Evolutionary conservation across 257 asterid species (phyloP), one percentile per base, ranked within the genome.

Genomic region (Prunella vulgaris): DNA sequence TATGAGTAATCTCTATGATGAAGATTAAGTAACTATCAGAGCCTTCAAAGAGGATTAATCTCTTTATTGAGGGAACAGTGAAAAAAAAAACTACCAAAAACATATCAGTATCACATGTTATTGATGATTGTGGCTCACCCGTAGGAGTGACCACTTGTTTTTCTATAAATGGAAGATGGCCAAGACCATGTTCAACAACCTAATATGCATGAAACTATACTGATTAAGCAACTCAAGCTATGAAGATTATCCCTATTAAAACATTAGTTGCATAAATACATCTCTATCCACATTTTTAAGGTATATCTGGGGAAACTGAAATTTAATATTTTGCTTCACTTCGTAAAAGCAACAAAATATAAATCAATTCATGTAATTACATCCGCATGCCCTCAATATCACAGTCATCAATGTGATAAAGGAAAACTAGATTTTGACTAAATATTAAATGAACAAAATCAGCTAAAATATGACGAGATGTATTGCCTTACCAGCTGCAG

Each of bases 101-200:
- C 15, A 64, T 35, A 52, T n/a, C n/a, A n/a, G n/a, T n/a, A n/a
- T 33, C 54, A 42, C 14, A 69, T 53, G 64, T 70, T 69, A 60
- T 32, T 70, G 59, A 61, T 35, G 70, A 38, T 72, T 22, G 77
- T 59, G 53, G 60, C 96, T 84, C 76, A 94, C 99, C 97, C 74
- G 99, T 94, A 54, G 99, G 98, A 60, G 99, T 92, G 70, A 74
- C 78, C 85, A 94, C 98, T 84, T 86, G 99, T 87, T 84, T 94
- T 84, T 94, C 99, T 21, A 95, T 94, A 77, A 94, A 94, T 25
- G 99, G 99, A 25, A 94, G 91, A 86, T 94, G 99, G 57, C 99
- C 99, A 68, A 94, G 84, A 68, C 99, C 99, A 80, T 94, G 99
- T 82, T 94, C 99, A 68, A 94, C 99, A 73, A 94, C 99, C 99